Evolutionary conservation across 768 basidiomycete species (phyloP), one percentile per base, ranked within the genome.

Genomic region (Agrocybe pediades): DNA sequence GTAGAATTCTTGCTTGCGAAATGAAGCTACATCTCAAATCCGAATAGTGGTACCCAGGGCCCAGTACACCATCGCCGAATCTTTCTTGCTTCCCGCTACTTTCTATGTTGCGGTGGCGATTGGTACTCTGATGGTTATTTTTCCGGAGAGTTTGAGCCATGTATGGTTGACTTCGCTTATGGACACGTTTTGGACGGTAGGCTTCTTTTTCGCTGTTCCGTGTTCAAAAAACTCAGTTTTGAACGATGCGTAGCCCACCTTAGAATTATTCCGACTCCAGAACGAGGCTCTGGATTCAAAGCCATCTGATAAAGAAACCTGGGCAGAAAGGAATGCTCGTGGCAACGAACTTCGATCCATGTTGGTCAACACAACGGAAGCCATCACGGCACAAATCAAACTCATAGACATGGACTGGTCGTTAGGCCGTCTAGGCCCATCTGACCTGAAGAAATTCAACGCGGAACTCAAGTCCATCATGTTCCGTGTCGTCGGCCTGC

Each of bases 61-160:
- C 0, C 63, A 76, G 36, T 80, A 78, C 51, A 74, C 68, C 9
- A 44, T 80, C 21, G 68, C 74, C 4, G 74, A 74, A 41, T 41
- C 63, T 5, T 72, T 80, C 58, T 57, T 78, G 41, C 64, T 77
- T 47, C 76, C 78, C 16, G 63, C 72, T 4, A 41, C 56, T 7
- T 75, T 72, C 53, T 80, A 77, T 55, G 49, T 74, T 24, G 76
- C 74, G 3, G 68, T 77, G 29, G 76, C 76, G 2, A 56, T 78
- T 25, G 64, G 63, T 16, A 63, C 70, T 17, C 58, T 76, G 19
- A 41, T 78, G 23, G 41, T 78, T 0, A 67, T 80, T 29, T 80
- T 78, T 45, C 78, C 78, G 0, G 73, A 76, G 58, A 76, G 72
- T 39, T 54, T 76, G 43, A 77, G 75, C 51, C 73, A 72, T 57